Evolutionary conservation across 2,329 filamentous ascomycete genomes (phyloP), one percentile per base, ranked within the genome.

Genomic region (Botrytis paeoniae): DNA sequence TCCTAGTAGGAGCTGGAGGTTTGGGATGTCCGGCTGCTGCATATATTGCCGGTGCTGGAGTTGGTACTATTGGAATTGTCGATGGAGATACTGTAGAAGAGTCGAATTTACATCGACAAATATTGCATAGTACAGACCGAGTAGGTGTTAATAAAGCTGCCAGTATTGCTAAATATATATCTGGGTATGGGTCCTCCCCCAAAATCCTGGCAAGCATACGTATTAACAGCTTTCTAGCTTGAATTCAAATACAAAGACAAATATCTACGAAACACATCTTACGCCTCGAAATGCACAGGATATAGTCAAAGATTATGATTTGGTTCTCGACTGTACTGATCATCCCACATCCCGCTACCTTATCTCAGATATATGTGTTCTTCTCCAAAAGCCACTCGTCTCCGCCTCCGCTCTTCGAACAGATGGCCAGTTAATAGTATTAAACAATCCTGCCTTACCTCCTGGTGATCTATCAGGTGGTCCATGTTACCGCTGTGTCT

Each of bases 301-400:
- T 0, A 89, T 94, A 59, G 88, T 97, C 72, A 83, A 85, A 0
- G 78, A 84, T 6, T 98, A 97, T 80, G 93, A 97, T 78, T 78
- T 98, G 0, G 89, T 98, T 2, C 89, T 99, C 20, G 96, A 99
- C 82, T 99, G 96, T 81, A 98, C 95, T 16, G 96, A 99, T 82
- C 94, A 95, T 76, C 95, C 96, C 0, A 92, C 93, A 1, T 93
- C 94, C 0, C 92, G 96, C 61, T 98, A 99, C 81, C 88, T 98
- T 63, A 93, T 98, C 76, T 97, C 94, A 0, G 96, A 99, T 80
- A 89, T 92, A 25, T 97, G 94, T 77, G 92, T 98, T 16, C 85
- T 97, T 6, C 85, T 95, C 0, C 84, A 86, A 3, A 96, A 94
- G 79, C 90, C 93, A 0, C 87, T 99, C 25, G 89, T 98, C 20